Evolutionary conservation across 306 rosid species (phyloP).

Genomic region (Acmispon strigosus): DNA sequence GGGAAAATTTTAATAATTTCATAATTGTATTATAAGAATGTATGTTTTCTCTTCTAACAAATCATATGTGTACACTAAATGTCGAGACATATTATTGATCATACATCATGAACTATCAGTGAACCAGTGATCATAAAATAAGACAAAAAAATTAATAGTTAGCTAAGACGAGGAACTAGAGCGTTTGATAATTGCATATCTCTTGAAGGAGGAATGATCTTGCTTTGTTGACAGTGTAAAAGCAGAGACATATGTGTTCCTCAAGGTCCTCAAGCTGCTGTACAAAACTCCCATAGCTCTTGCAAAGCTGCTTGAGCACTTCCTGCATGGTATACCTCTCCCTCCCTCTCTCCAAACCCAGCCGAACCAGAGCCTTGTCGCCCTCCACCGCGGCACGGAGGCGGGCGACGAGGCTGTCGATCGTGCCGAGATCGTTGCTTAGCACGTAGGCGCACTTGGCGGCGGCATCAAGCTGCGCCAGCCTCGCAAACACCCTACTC

Average conservation of each 20-base stretch:
- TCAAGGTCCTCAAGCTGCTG: constrained; percentile 40
- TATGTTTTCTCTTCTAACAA: too few species aligned
- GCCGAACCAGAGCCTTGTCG: constrained; percentile 36
- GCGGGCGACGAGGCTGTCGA: constrained; percentile 40
- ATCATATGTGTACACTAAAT: too few species aligned
- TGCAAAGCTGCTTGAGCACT: constrained; percentile 47
- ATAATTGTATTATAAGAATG: too few species aligned
- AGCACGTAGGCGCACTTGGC: constrained; percentile 36
- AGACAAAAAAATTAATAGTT: background rate
- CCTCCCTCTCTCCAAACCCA: constrained; percentile 40
- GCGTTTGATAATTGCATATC: constrained; percentile 19
- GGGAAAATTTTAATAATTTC: too few species aligned
- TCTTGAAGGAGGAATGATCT: constrained; percentile 40
- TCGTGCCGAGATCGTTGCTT: constrained; percentile 40
- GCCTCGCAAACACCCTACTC: constrained; percentile 17
- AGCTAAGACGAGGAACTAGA: background rate
- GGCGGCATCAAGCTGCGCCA: constrained; percentile 49
- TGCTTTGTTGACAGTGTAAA: constrained; percentile 41
- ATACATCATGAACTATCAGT: too few species aligned
- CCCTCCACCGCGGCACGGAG: constrained; percentile 37
- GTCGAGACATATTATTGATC: too few species aligned
- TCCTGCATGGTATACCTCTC: constrained; percentile 39
- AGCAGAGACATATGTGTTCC: constrained; percentile 39
- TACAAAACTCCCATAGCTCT: constrained; percentile 24
- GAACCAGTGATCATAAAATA: too few species aligned